Percentiles rank a stretch among this genome's conserved stretches.
Conservation (phyloP, 2,329 filamentous ascomycete species). For the Sordariomycetes sp. region DNA sequence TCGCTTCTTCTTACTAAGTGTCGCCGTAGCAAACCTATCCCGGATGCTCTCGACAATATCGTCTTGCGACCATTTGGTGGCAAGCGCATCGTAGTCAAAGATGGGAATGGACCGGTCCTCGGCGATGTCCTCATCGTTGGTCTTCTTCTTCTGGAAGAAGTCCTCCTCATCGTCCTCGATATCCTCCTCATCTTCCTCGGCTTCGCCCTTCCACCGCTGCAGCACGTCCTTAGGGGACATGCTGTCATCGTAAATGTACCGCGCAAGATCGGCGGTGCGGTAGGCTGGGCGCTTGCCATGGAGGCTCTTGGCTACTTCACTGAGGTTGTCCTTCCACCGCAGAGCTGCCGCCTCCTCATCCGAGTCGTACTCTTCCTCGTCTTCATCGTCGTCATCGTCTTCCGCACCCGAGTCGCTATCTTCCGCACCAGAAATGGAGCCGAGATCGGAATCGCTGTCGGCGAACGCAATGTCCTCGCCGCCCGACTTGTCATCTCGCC, state of each 20-base stretch:
- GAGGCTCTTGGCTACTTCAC: constrained; percentile 57
- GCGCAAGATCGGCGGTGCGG: constrained; percentile 68
- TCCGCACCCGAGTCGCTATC: constrained; percentile 20
- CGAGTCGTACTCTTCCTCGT: constrained; percentile 36
- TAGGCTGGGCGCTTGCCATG: constrained; percentile 61
- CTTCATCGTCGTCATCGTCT: constrained; percentile 27
- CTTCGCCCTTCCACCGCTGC: constrained; percentile 64
- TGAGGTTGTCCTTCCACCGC: constrained; percentile 82
- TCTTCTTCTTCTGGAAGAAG: constrained; percentile 52
- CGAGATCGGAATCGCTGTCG: constrained; percentile 92
- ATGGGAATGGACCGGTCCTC: constrained; percentile 71
- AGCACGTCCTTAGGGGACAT: constrained; percentile 65
- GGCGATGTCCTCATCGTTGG: constrained; percentile 54
- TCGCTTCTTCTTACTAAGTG: constrained; percentile 17
- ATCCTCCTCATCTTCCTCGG: constrained; percentile 22
- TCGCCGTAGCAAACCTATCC: constrained; percentile 58
- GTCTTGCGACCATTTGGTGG: constrained; percentile 72
- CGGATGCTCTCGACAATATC: constrained; percentile 66
- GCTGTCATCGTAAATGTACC: constrained; percentile 77
- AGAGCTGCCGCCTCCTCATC: constrained; percentile 60
- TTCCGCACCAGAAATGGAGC: constrained; percentile 53
- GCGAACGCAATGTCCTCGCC: constrained; percentile 78
- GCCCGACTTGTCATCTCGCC: constrained; percentile 30
- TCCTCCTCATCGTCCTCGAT: constrained; percentile 47
- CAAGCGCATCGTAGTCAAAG: constrained; percentile 69